Base-by-base conservation (phyloP, 139 green algal species). In the Desmodesmus armatus region DNA sequence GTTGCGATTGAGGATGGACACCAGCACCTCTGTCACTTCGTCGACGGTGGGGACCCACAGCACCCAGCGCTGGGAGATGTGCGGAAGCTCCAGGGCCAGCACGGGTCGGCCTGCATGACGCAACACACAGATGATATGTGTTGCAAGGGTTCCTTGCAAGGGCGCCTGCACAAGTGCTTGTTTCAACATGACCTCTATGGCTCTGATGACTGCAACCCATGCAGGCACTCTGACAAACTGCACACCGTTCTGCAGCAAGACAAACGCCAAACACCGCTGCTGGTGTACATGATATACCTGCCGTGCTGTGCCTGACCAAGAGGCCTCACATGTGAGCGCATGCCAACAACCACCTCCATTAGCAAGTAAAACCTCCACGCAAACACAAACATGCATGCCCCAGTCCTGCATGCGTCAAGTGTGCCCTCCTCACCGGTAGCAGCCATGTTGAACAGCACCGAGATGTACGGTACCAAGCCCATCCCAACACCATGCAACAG, bases 1-100 rank as follows among this genome's bases (percentile, higher is more conserved):
- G 51, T 86, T 51, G 17, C 67, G 39, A 2, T 47, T 15, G 69
- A 86, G 35, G 31, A 86, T 72, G n/a, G 31, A 37, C 44, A 80
- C 51, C 23, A 86, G 47, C 69, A 79, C 80, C 62, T 84, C 78
- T 15, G 78, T 63, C 39, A 84, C 62, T 43, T 84, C 78, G 47
- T 84, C 78, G 15, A 84, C 82, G 23, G 82, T 82, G 51, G 82
- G 82, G 21, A 82, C 58, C 71, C 82, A 82, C 47, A 70, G 72
- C 51, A 82, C 87, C 79, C 86, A 87, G 35, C 90, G 81, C 90
- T 92, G 86, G 55, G 82, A 78, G 33, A 93, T 74, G 72, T 93
- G 88, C 35, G 83, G 84, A 47, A 87, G 81, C 82, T 91, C 81
- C 25, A 90, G 62, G 19, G 79, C 78, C 13, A 93, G 17, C 3